Base-by-base conservation (phyloP, 345 rosid genomes). In the Citrus reticulata region DNA sequence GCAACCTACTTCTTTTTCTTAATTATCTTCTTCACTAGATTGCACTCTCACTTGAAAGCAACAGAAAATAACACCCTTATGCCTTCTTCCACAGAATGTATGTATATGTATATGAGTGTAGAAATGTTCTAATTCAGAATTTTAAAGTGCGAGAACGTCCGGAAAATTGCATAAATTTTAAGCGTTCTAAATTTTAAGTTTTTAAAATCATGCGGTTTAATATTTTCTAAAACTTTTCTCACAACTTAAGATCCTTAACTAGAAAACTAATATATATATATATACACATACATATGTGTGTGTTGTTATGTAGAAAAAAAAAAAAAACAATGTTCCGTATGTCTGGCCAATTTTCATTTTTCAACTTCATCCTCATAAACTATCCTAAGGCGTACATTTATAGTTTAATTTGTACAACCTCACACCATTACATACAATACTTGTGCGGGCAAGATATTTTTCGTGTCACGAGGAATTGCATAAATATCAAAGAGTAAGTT, bases 101-200 rank as follows among this genome's bases (percentile, higher is more conserved):
- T 5, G 37, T 5, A 6, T 35, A 35, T 5, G 7, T 35, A 35
- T 35, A 5, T 35, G 37, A 1, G 7, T 35, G 7, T 35, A 35
- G 1, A 35, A 35, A 35, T 35, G 0, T 35, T 35, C 0, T 0
- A 35, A 35, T 35, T 5, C 0, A 35, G 0, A 35, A 35, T 32
- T 32, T 4, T 32, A 4, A 32, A 32, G 0, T 4, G 0, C 0
- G 5, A 0, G 0, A 4, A 32, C 5, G 0, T 32, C 5, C 0
- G 0, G 0, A 32, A 32, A 32, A 32, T 32, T 32, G 1, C 0
- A 35, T 35, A 5, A 35, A 35, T 5, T 35, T 35, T 1, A 5
- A 5, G 0, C 0, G 7, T 5, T 6, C 4, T 34, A 5, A 5
- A 5, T 34, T 34, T 35, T 6, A 35, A 35, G 1, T 5, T 35